Percentiles rank a stretch among this genome's conserved stretches.
Conservation (phyloP, 352 stramenopile species). For the Phytopythium sindhum region DNA sequence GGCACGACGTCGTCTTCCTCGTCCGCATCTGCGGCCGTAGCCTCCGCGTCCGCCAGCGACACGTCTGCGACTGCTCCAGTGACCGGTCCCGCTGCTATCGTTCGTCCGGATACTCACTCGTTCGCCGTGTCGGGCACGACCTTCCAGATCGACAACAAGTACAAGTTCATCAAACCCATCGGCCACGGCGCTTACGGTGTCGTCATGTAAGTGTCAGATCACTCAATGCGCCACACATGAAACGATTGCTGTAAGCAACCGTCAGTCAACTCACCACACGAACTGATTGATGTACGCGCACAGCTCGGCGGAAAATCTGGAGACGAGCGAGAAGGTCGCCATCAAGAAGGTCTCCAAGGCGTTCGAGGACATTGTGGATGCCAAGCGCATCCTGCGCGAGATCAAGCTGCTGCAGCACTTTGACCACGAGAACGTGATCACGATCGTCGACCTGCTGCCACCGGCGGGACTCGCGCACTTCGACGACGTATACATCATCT, state of each 20-base stretch:
- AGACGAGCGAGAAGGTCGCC: slow-evolving; percentile 83
- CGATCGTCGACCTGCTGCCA: slow-evolving; percentile 94
- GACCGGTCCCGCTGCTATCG: slow-evolving; percentile 8
- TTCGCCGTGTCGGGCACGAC: slow-evolving; percentile 85
- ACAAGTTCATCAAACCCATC: slow-evolving; percentile 94
- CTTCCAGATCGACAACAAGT: slow-evolving; percentile 92
- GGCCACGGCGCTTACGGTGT: slow-evolving; percentile 94
- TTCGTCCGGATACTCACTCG: slow-evolving; percentile 63
- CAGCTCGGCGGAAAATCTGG: slow-evolving; percentile 76
- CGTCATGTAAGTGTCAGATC: slow-evolving; percentile 75
- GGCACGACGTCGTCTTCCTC: background rate
- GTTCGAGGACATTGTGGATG: slow-evolving; percentile 98
- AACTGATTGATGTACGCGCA: background rate
- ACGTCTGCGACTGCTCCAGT: background rate
- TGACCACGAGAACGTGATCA: slow-evolving; percentile 95
- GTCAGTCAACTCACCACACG: background rate
- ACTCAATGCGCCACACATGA: background rate
- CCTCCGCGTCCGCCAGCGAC: background rate
- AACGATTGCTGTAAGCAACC: background rate
- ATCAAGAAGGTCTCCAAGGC: slow-evolving; percentile 89
- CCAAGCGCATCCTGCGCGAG: slow-evolving; percentile 98
- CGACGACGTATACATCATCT: slow-evolving; percentile 98
- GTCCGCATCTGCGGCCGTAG: background rate
- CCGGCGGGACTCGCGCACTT: slow-evolving; percentile 92
- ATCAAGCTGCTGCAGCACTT: slow-evolving; percentile 94